A percentile compares a stretch with the other conserved stretches of the same genome.
These are phyloP conservation scores for Juncus effusus DNA, from an alignment of 176 grass and related monocot species.

Conservation along the genomic window DNA sequence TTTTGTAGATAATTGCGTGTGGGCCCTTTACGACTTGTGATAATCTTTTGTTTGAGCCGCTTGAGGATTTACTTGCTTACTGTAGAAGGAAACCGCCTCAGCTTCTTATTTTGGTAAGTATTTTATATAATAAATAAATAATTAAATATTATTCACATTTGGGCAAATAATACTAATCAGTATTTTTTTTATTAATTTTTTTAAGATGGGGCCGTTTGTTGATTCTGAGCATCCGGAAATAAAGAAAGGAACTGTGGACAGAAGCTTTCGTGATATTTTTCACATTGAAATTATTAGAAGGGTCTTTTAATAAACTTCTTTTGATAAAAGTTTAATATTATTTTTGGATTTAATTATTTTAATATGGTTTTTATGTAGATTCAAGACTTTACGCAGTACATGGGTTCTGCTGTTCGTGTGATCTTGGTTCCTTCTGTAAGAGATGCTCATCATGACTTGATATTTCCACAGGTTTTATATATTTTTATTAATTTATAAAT, in stretches of 20 bases:
- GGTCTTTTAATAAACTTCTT: slow-evolving; percentile 36
- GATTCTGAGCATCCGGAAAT: slow-evolving; percentile 94
- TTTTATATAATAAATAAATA: slow-evolving; percentile 1
- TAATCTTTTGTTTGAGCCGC: slow-evolving; percentile 87
- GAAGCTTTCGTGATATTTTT: slow-evolving; percentile 74
- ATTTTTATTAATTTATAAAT: slow-evolving; percentile 2
- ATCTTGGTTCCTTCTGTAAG: slow-evolving; percentile 76
- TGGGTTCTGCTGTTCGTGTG: slow-evolving; percentile 56
- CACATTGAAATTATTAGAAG: slow-evolving; percentile 69
- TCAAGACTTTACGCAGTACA: slow-evolving; percentile 71
- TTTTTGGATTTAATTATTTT: too few relatives aligned
- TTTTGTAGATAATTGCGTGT: slow-evolving; percentile 72
- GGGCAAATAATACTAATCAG: too few relatives aligned
- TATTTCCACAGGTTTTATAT: slow-evolving; percentile 83
- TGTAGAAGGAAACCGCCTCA: slow-evolving; percentile 71
- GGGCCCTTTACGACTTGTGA: slow-evolving; percentile 91
- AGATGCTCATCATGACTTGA: slow-evolving; percentile 88
- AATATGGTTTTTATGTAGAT: slow-evolving; percentile 42
- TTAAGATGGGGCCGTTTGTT: slow-evolving; percentile 95
- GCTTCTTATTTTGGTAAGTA: slow-evolving; percentile 75
- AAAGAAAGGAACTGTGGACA: slow-evolving; percentile 68
- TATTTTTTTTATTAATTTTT: background rate
- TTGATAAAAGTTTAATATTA: too few relatives aligned
- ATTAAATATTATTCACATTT: too few relatives aligned
- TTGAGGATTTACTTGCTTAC: slow-evolving; percentile 91